These are phyloP conservation scores for Saccharomyces paradoxus DNA, from an alignment of 805 yeast species.

Conservation along the genomic window DNA sequence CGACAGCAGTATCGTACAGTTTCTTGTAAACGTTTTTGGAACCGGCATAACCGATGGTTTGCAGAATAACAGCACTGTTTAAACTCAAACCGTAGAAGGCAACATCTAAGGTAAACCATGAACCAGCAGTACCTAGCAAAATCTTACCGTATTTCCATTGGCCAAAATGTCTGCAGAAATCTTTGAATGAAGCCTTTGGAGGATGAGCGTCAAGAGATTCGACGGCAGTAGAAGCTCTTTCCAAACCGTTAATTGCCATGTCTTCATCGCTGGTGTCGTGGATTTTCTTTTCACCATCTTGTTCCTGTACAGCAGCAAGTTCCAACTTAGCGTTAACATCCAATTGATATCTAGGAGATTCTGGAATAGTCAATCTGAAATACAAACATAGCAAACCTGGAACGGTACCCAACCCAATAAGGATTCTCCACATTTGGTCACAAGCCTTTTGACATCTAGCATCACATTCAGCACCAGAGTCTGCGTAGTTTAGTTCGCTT, in stretches of 20 bases:
- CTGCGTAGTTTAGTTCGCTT: constrained; percentile 45
- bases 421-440: constrained; percentile 92
- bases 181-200: constrained; percentile 74
- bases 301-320: not conserved
- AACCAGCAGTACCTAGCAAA: constrained; percentile 80
- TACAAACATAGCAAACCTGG: constrained; percentile 81
- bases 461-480: constrained; percentile 52
- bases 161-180: constrained; percentile 63
- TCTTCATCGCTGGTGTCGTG: not conserved
- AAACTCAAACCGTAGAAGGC: constrained; percentile 86
- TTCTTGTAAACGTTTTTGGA: constrained; percentile 59
- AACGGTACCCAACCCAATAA: constrained; percentile 82
- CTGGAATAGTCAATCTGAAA: constrained; percentile 90
- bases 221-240: constrained; percentile 42
- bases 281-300: constrained; percentile 10
- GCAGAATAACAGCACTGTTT: constrained; percentile 70
- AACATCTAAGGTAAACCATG: constrained; percentile 86
- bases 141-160: constrained; percentile 86
- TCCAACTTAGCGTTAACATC: constrained; percentile 57
- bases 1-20: constrained; percentile 74
- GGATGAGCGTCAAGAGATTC: constrained; percentile 32
- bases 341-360: constrained; percentile 84
- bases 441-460: constrained; percentile 63
- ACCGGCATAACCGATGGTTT: constrained; percentile 78
- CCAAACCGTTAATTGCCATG: not conserved